Base-by-base conservation (phyloP, 352 stramenopile species). In the Phytophthora pinifolia region DNA sequence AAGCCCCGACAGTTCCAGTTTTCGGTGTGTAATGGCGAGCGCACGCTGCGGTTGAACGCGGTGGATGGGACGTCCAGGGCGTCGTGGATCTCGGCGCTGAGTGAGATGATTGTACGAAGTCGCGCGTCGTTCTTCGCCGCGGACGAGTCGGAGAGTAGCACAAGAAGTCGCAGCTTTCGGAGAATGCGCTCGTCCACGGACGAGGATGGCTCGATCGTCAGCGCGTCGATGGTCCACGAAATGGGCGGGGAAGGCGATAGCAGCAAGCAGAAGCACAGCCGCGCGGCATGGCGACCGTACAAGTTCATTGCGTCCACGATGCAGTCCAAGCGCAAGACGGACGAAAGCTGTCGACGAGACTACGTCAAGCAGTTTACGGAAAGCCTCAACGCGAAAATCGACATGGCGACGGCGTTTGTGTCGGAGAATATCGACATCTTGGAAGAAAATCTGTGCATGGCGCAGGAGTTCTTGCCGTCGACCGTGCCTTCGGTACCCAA, bases 1-100 rank as follows among this genome's bases (percentile, higher is more conserved):
- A 89, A 88, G 31, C 74, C 63, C 6, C 62, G 85, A 14, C 83
- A 95, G 56, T 91, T 89, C 51, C 83, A 88, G 59, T 95, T 95
- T 35, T 79, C 86, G 9, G 65, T 95, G 22, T 83, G 89, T 27
- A 87, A 89, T 46, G 77, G 78, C 31, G 72, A 85, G 10, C 81
- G 72, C 12, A 83, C 76, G 18, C 41, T 92, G 9, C 67, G 81
- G 4, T 59, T 95, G 8, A 95, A 95, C 48, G 85, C 85, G 0
- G 72, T 90, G 7, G 82, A 89, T 47, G 68, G 57, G 1, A 71
- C 54, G 7, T 84, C 70, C 7, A 76, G 84, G 5, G 65, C 73
- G 6, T 56, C 71, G 0, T 95, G 85, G 85, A 64, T 95, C 4
- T 83, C 76, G 7, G 83, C 85, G 3, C 73, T 95, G 3, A 92